Evolutionary conservation across 2,329 filamentous ascomycete species (phyloP).

Genomic region (Ophiostoma montium): DNA sequence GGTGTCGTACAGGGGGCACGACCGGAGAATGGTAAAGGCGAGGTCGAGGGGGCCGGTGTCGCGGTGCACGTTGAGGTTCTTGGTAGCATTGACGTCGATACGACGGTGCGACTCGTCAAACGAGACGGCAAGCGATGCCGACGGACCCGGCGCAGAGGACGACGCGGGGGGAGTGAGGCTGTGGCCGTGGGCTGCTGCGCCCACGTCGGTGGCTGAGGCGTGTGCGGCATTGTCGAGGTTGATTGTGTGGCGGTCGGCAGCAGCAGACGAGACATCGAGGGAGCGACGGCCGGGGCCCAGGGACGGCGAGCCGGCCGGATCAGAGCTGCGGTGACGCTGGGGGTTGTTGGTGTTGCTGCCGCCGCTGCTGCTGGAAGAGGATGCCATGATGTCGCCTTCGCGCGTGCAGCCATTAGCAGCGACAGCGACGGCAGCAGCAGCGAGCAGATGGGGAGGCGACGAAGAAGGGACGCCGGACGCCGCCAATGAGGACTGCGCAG

Average conservation of each 20-base stretch:
- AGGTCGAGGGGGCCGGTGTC: conserved; percentile 62
- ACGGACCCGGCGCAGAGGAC: conserved; percentile 15
- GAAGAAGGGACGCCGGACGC: neutral
- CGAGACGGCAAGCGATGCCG: conserved; percentile 20
- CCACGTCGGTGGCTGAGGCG: conserved; percentile 33
- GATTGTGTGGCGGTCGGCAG: neutral
- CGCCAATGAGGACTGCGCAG: neutral
- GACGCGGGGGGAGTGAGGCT: conserved; percentile 16
- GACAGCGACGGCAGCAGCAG: conserved; percentile 8
- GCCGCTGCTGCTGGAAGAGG: conserved; percentile 9
- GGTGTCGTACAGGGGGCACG: conserved; percentile 84
- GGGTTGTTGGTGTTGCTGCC: neutral
- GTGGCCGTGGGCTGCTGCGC: conserved; percentile 13
- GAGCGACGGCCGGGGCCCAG: neutral
- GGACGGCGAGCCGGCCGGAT: neutral
- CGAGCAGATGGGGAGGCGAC: neutral
- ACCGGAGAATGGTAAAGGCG: conserved; percentile 73
- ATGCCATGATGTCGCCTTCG: conserved; percentile 15
- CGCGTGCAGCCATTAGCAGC: conserved; percentile 12
- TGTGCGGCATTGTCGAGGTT: conserved; percentile 24
- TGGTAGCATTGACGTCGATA: conserved; percentile 57
- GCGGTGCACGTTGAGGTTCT: conserved; percentile 52
- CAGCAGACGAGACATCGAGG: neutral
- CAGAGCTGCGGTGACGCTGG: conserved; percentile 8
- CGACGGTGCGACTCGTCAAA: conserved; percentile 42